Base-by-base conservation (phyloP, 2,329 filamentous ascomycete genomes). In the Cytospora schulzeri region DNA sequence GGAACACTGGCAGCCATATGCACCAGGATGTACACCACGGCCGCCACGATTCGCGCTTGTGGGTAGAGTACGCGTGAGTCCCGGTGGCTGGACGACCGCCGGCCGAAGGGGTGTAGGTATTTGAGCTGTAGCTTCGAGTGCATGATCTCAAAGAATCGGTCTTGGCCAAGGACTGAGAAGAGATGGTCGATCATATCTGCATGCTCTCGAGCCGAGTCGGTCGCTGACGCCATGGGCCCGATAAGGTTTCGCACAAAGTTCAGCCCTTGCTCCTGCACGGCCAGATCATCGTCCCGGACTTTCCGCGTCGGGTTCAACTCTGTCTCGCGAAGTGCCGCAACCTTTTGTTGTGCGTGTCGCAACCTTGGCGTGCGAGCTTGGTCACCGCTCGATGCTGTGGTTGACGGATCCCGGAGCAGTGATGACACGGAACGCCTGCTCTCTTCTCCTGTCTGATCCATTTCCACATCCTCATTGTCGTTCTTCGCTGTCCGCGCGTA, bases 161-260 rank as follows among this genome's bases (percentile, higher is more conserved):
- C 86, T 72, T 91, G 85, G 1, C 92, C 91, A 55, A 97, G 83
- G 63, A 88, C 85, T 64, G 81, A 84, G 72, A 98, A 89, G 26
- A 98, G 77, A 71, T 91, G 88, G 72, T 97, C 93, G 67, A 97
- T 92, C 87, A 97, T 94, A 62, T 88, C 85, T 3, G 84, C 81
- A 31, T 83, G 85, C 65, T 85, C 84, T 59, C 76, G 74, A 8
- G 79, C 74, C 17, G 77, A 76, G 19, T 85, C 77, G 79, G 86
- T 66, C 75, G 81, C 69, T 77, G 82, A 69, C 76, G 86, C 70
- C 57, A 88, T 86, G 64, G 60, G 66, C n/a, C 89, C 90, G 69
- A 97, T 91, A 35, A 98, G 81, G 75, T 99, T 99, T 62, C 94
- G 86, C 67, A 99, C 87, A 70, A 98, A 90, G 70, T 96, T 90